phyloP scores from a whole-genome alignment of 2,329 filamentous ascomycete genomes.

The Penicillium sp. region DNA sequence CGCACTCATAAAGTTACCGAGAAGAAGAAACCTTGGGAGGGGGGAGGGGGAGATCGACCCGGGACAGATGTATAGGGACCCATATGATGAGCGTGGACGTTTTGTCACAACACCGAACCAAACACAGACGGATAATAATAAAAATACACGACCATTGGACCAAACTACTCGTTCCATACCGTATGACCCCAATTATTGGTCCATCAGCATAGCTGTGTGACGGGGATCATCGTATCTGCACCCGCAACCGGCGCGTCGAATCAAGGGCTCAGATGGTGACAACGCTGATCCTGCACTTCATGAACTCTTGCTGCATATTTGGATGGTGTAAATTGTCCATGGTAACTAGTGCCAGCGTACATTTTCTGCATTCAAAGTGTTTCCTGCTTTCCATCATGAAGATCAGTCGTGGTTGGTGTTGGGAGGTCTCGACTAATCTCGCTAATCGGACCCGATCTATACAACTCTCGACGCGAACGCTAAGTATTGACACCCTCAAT shows the following conservation, averaged over 20 bases:
- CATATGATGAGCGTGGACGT: neutral
- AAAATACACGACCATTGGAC: neutral
- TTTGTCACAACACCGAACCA: neutral
- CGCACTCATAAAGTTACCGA: neutral
- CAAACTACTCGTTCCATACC: neutral
- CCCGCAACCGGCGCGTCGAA: slow-evolving; percentile 10
- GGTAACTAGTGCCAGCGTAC: neutral
- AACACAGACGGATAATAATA: neutral
- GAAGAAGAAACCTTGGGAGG: neutral
- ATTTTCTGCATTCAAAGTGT: neutral
- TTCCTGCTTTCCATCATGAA: neutral
- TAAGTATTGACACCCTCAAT: neutral
- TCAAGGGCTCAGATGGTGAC: slow-evolving; percentile 4
- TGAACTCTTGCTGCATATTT: neutral
- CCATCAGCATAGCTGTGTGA: neutral
- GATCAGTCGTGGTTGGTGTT: slow-evolving; percentile 10
- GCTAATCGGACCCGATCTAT: slow-evolving; percentile 14
- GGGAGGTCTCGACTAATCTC: slow-evolving; percentile 3
- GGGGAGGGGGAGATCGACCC: neutral
- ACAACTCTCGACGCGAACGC: neutral
- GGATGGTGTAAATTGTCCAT: neutral
- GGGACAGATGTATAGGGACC: neutral
- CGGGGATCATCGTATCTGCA: slow-evolving; percentile 1
- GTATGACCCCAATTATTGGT: neutral
- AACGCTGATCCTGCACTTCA: slow-evolving; percentile 11